Base-by-base conservation (phyloP, 352 stramenopile species). In the Saprolegnia parasitica region DNA sequence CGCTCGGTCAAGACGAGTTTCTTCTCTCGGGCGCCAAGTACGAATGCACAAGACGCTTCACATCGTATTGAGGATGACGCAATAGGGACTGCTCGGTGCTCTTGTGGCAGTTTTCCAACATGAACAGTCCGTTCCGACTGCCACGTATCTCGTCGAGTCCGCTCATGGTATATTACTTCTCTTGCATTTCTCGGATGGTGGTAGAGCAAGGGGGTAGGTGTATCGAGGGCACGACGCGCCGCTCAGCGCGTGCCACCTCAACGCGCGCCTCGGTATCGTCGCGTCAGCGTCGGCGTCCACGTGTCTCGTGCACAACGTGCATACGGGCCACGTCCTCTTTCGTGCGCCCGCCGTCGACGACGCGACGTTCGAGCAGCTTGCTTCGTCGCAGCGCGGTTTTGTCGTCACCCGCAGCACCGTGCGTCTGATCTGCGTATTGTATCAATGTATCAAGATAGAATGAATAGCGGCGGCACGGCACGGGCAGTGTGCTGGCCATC, bases 1-100 rank as follows among this genome's bases (percentile, higher is more conserved):
- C 78, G 24, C 81, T 86, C 1, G 83, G 92, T 23, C 82, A 87
- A 9, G 84, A 95, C 26, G 83, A 95, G 49, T 49, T 94, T 18
- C 67, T 94, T 0, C 74, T 95, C 0, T 92, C 83, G 11, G 86
- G 87, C 10, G 84, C 83, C 1, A 78, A 81, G 47, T 87, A 95
- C 65, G 80, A 76, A 29, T 5, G 24, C n/a, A 29, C n/a, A 24
- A 88, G 79, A 0, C 20, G 15, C 5, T 67, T 35, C 5, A 0
- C 24, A 15, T 40, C 21, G 20, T 15, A 20, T 46, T 45, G 35
- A 45, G 15, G 10, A n/a, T 29, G 11, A 13, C 29, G 15, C 24
- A 45, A 3, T 61, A 68, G 62, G 42, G 62, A 68, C 24, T 68
- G 42, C 50, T 68, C 62, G 6, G 71, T 95, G 8, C 76, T 77